Evolutionary conservation across 2,329 filamentous ascomycete genomes (phyloP), one percentile per base, ranked within the genome.

Genomic region (Incumbomyces lentus): DNA sequence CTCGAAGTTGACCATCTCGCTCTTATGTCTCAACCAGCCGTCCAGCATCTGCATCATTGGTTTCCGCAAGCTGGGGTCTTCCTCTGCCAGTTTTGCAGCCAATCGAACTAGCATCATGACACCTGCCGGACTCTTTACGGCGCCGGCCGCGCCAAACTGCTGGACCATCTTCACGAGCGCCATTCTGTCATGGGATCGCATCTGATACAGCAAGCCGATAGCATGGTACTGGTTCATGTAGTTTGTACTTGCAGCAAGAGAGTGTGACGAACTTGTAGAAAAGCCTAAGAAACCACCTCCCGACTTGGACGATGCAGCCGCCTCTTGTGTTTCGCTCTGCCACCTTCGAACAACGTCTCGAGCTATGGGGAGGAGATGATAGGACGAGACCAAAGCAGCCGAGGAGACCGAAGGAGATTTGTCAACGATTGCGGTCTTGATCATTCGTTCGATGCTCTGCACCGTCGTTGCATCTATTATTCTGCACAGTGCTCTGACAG

Each of bases 101-200:
- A 98, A 71, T 57, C 92, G 79, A 46, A 98, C 92, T 22, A 98
- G 76, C 78, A 98, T 82, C 42, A 98, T 80, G 49, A 89, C 83
- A 30, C 89, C 92, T 50, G 90, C 86, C 16, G 92, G 88, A 67
- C 86, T 95, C 79, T 95, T 96, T 52, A 96, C 83, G 10, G 87
- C 87, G 49, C 92, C 92, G 13, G 88, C 79, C 44, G 83, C 82
- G 44, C 88, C 88, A 64, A 95, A 96, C 66, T 98, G 92, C 71
- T 98, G 92, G n/a, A 98, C 90, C 92, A 98, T 96, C 77, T 98
- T 98, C 51, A 96, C 90, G 58, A 98, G 71, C 17, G 92, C 89
- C 92, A 98, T 98, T 59, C 92, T 81, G 66, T 98, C 92, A 65
- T 95, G 89, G 60, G 84, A 84, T 61, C 92, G 84, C 87, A 96